Percentiles rank a stretch among this genome's conserved stretches.
phyloP scores from a whole-genome alignment of 2,329 filamentous ascomycete genomes.

The Fusarium falciforme region DNA sequence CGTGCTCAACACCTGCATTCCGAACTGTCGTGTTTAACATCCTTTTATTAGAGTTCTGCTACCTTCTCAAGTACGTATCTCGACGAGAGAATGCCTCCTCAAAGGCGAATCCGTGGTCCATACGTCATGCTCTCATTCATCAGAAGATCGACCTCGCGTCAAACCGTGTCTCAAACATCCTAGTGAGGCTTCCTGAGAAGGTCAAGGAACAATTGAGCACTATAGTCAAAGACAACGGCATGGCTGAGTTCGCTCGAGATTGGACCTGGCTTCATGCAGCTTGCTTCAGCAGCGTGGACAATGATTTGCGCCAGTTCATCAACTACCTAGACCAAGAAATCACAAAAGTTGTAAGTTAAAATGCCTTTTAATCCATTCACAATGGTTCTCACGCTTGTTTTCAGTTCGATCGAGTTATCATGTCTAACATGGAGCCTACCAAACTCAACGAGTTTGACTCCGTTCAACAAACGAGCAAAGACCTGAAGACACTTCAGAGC shows the following conservation, averaged over 20 bases:
- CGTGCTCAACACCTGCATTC: too few relatives aligned
- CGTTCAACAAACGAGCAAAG: not conserved
- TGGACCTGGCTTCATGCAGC: not conserved
- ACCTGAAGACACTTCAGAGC: constrained; percentile 4
- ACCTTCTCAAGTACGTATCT: constrained; percentile 3
- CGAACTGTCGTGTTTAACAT: too few relatives aligned
- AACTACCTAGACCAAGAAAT: constrained; percentile 9
- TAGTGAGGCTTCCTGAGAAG: not conserved
- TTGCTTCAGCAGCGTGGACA: constrained; percentile 3
- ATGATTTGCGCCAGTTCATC: not conserved
- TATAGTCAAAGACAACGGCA: not conserved
- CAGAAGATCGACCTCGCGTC: not conserved
- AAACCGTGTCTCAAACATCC: not conserved
- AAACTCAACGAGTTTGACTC: constrained; percentile 3
- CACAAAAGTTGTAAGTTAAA: not conserved
- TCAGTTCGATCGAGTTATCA: constrained; percentile 11
- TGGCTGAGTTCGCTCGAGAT: not conserved
- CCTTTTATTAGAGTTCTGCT: constrained; percentile 4
- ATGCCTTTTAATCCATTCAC: too few relatives aligned
- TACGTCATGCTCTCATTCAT: constrained; percentile 7
- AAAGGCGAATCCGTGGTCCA: not conserved
- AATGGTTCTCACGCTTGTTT: too few relatives aligned
- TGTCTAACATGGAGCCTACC: not conserved
- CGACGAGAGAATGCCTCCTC: not conserved
- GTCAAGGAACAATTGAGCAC: not conserved